A percentile compares a stretch with the other conserved stretches of the same genome.
phyloP scores from a whole-genome alignment of 2,329 filamentous ascomycete genomes.

The Dactylonectria estremocensis region DNA sequence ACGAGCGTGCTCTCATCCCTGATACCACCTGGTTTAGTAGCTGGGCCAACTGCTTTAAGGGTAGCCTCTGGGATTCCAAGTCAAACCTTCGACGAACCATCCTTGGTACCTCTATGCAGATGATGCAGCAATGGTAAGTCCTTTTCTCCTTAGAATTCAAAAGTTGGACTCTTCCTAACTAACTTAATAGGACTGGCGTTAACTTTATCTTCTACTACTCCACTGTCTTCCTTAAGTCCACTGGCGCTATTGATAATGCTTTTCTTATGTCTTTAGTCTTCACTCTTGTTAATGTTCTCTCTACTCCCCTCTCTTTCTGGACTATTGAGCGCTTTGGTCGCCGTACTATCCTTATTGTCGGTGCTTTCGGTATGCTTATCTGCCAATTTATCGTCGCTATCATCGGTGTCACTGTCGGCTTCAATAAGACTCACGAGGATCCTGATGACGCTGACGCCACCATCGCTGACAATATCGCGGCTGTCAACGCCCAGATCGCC shows the following conservation, averaged over 20 bases:
- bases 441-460: conserved; percentile 57
- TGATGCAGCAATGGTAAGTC: conserved; percentile 80
- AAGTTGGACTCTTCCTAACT: conserved; percentile 4
- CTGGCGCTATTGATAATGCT: conserved; percentile 84
- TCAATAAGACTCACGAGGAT: conserved; percentile 64
- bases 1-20: conserved; percentile 81
- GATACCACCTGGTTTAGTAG: conserved; percentile 74
- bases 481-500: conserved; percentile 79
- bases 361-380: conserved; percentile 85
- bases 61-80: conserved; percentile 73
- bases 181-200: conserved; percentile 73
- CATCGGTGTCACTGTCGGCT: conserved; percentile 74
- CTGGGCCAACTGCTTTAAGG: too few relatives aligned
- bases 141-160: neutral
- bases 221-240: conserved; percentile 86
- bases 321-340: conserved; percentile 87
- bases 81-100: conserved; percentile 81
- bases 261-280: conserved; percentile 89
- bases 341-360: conserved; percentile 83
- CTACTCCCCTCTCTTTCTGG: conserved; percentile 90
- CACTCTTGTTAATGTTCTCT: conserved; percentile 89
- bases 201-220: conserved; percentile 96
- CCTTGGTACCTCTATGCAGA: conserved; percentile 81
- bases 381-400: conserved; percentile 92
- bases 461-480: conserved; percentile 68